Conservation (phyloP, 768 basidiomycete species). For the Naganishia randhawae region DNA sequence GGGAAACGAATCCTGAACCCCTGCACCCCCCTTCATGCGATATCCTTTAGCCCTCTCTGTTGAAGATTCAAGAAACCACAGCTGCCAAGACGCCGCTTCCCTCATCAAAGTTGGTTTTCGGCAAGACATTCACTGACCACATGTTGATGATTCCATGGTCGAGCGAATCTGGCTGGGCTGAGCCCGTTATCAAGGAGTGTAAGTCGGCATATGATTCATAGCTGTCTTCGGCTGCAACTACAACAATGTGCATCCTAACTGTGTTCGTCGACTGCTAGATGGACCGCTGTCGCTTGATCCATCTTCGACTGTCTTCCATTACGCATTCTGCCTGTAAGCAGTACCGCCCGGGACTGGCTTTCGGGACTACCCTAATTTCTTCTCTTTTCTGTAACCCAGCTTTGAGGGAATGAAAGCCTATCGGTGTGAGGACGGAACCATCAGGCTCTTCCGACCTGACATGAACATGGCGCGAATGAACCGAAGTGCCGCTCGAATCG, state of each 20-base stretch:
- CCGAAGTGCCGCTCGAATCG: constrained; percentile 70
- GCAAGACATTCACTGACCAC: constrained; percentile 77
- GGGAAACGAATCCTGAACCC: not conserved
- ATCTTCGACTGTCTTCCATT: constrained; percentile 80
- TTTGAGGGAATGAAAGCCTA: constrained; percentile 96
- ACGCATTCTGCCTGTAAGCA: constrained; percentile 70
- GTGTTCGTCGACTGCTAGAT: constrained; percentile 53
- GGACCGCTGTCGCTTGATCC: constrained; percentile 71
- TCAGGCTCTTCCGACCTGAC: constrained; percentile 86
- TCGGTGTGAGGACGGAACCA: constrained; percentile 64
- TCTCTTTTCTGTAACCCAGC: no score
- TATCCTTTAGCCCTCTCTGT: constrained; percentile 35
- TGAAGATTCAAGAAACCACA: constrained; percentile 38
- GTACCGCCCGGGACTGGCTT: not conserved
- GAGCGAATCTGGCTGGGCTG: constrained; percentile 69
- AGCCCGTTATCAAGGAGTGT: constrained; percentile 80
- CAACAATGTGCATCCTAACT: no score
- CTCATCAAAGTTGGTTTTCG: constrained; percentile 70
- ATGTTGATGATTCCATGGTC: constrained; percentile 80
- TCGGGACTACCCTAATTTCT: no score
- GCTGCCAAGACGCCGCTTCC: constrained; percentile 65
- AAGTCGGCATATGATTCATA: no score
- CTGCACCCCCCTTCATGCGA: constrained; percentile 2
- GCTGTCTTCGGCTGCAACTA: no score
- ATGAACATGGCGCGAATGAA: constrained; percentile 99